Evolutionary conservation across 208 protist species (phyloP).

Genomic region (Wallacemonas collosoma): DNA sequence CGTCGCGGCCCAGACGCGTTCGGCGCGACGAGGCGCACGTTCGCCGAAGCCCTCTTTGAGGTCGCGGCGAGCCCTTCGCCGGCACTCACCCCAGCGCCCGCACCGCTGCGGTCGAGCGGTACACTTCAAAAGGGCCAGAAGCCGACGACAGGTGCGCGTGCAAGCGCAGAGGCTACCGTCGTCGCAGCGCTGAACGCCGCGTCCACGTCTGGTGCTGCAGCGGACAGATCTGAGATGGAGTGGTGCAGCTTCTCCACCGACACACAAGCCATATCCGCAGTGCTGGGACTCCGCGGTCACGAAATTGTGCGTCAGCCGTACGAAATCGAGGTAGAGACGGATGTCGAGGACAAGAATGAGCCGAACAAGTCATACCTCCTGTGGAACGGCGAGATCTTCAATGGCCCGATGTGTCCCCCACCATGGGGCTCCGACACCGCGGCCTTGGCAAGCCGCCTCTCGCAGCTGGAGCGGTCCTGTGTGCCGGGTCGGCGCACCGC

Average conservation of each 20-base stretch:
- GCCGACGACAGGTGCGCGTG: neutral
- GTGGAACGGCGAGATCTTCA: constrained; percentile 91
- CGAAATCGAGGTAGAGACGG: constrained; percentile 51
- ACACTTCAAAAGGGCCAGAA: constrained; percentile 1
- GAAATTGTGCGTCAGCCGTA: constrained; percentile 67
- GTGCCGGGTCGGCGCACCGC: constrained; percentile 10
- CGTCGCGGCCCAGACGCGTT: constrained; percentile 54
- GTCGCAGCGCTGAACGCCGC: neutral
- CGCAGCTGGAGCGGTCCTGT: constrained; percentile 54
- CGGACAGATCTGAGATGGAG: neutral
- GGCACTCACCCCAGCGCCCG: neutral
- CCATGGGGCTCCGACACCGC: constrained; percentile 77
- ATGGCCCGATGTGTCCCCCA: constrained; percentile 60
- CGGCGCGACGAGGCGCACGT: constrained; percentile 40
- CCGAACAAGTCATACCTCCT: constrained; percentile 54
- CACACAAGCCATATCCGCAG: constrained; percentile 55
- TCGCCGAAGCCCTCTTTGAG: constrained; percentile 17
- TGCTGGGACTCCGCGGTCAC: constrained; percentile 65
- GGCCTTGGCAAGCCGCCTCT: constrained; percentile 56
- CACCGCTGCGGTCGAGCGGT: neutral
- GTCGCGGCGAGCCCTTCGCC: neutral
- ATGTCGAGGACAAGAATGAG: constrained; percentile 35
- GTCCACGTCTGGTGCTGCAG: neutral
- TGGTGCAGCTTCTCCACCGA: constrained; percentile 29
- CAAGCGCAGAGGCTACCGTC: neutral